Evolutionary conservation across 2,329 filamentous ascomycete genomes (phyloP).

Genomic region (Fusarium drepaniforme): DNA sequence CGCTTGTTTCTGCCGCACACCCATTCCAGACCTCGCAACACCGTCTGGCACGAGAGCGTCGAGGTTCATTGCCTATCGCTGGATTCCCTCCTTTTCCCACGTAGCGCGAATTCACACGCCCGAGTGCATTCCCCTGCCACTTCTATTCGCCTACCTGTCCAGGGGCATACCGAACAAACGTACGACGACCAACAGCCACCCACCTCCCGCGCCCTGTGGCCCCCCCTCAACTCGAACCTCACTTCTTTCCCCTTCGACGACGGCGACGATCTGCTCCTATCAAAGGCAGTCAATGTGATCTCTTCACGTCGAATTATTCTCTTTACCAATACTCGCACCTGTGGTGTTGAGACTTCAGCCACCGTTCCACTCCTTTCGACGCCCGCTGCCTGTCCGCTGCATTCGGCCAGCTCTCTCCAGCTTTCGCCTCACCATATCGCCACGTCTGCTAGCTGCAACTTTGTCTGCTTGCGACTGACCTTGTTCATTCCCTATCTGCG

Average conservation of each 20-base stretch:
- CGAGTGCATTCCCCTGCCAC: conserved; percentile 28
- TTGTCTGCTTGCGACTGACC: conserved; percentile 33
- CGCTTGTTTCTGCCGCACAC: conserved; percentile 39
- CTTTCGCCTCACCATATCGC: conserved; percentile 28
- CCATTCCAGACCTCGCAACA: conserved; percentile 48
- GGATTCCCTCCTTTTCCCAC: conserved; percentile 32
- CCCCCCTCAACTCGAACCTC: conserved; percentile 6
- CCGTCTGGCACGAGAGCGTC: conserved; percentile 50
- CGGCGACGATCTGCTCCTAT: conserved; percentile 16
- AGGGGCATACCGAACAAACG: conserved; percentile 29
- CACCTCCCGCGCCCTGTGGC: conserved; percentile 7
- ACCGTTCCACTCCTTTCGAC: conserved; percentile 39
- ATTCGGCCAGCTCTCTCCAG: conserved; percentile 40
- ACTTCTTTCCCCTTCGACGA: conserved; percentile 19
- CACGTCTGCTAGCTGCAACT: conserved; percentile 34
- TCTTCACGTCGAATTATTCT: conserved; percentile 15
- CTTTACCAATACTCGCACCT: conserved; percentile 39
- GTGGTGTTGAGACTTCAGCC: conserved; percentile 43
- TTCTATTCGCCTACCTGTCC: conserved; percentile 29
- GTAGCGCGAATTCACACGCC: conserved; percentile 32
- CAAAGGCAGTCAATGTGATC: conserved; percentile 9
- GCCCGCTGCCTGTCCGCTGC: conserved; percentile 35
- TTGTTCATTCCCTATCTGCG: conserved; percentile 29
- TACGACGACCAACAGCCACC: conserved; percentile 26
- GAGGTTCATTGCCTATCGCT: conserved; percentile 40